Conservation (phyloP, 2,329 filamentous ascomycete species). For the Colletotrichum musae region DNA sequence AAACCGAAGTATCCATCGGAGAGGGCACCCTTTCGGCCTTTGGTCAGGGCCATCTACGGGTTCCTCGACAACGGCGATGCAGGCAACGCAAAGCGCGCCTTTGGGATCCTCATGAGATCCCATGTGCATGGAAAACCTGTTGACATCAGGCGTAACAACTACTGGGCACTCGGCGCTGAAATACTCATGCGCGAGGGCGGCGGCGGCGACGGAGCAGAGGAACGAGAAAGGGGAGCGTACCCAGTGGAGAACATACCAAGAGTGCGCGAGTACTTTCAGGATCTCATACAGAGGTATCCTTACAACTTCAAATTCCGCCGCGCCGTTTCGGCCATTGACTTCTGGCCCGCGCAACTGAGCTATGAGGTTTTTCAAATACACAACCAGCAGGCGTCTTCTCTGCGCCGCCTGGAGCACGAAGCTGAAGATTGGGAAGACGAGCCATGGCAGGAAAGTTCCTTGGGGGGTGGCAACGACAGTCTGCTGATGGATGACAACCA, state of each 20-base stretch:
- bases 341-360: slow-evolving; percentile 85
- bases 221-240: slow-evolving; percentile 35
- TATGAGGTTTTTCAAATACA: slow-evolving; percentile 85
- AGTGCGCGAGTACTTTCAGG: slow-evolving; percentile 78
- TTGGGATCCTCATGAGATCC: slow-evolving; percentile 74
- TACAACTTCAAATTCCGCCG: slow-evolving; percentile 74
- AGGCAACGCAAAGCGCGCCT: slow-evolving; percentile 79
- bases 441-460: slow-evolving; percentile 24
- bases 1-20: slow-evolving; percentile 38
- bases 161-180: slow-evolving; percentile 90
- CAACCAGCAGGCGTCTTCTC: slow-evolving; percentile 66
- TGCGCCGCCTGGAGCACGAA: slow-evolving; percentile 53
- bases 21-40: slow-evolving; percentile 37
- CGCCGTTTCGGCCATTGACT: slow-evolving; percentile 77
- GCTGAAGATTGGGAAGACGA: slow-evolving; percentile 51
- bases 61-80: slow-evolving; percentile 81
- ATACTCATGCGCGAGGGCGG: slow-evolving; percentile 77
- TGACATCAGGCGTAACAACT: slow-evolving; percentile 77
- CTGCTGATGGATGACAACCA: slow-evolving; percentile 44
- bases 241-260: slow-evolving; percentile 60
- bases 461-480: slow-evolving; percentile 40
- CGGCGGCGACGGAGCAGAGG: slow-evolving; percentile 31
- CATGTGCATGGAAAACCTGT: slow-evolving; percentile 67
- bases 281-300: slow-evolving; percentile 82
- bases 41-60: slow-evolving; percentile 74